phyloP scores from a whole-genome alignment of 345 rosid genomes.

The Sonneratia alba region DNA sequence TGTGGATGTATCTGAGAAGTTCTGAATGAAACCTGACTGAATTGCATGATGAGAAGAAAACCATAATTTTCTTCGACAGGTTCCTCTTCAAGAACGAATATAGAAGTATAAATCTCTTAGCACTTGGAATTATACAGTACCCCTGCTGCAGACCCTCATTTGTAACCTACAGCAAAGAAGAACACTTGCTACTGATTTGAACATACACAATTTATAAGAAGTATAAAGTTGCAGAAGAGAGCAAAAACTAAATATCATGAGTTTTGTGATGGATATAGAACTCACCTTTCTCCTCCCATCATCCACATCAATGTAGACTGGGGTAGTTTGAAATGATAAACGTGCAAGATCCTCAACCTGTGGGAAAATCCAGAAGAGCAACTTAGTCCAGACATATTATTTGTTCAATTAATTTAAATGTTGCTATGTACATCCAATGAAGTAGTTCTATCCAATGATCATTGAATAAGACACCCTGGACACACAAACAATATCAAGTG shows the following conservation, averaged over 20 bases:
- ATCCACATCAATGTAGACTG: slow-evolving; percentile 83
- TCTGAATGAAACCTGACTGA: slow-evolving; percentile 86
- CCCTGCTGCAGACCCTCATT: slow-evolving; percentile 97
- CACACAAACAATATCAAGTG: background rate
- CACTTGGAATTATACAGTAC: slow-evolving; percentile 75
- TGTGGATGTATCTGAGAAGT: slow-evolving; percentile 66
- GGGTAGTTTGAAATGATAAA: slow-evolving; percentile 71
- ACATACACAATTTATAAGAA: background rate
- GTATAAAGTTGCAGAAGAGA: background rate
- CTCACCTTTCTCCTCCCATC: slow-evolving; percentile 89
- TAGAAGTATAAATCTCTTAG: slow-evolving; percentile 73
- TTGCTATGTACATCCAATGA: background rate
- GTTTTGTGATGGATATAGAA: background rate
- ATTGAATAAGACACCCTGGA: background rate
- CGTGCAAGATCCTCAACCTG: slow-evolving; percentile 98
- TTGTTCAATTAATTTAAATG: background rate
- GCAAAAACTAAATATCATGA: background rate
- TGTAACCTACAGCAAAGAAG: slow-evolving; percentile 52
- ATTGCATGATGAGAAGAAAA: slow-evolving; percentile 94
- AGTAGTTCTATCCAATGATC: background rate
- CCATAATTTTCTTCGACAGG: slow-evolving; percentile 86
- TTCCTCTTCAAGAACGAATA: slow-evolving; percentile 91
- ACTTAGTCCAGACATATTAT: background rate
- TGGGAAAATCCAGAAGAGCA: background rate
- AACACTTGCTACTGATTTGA: background rate